phyloP scores from a whole-genome alignment of 257 asterid species.

The Penstemon newberryi region DNA sequence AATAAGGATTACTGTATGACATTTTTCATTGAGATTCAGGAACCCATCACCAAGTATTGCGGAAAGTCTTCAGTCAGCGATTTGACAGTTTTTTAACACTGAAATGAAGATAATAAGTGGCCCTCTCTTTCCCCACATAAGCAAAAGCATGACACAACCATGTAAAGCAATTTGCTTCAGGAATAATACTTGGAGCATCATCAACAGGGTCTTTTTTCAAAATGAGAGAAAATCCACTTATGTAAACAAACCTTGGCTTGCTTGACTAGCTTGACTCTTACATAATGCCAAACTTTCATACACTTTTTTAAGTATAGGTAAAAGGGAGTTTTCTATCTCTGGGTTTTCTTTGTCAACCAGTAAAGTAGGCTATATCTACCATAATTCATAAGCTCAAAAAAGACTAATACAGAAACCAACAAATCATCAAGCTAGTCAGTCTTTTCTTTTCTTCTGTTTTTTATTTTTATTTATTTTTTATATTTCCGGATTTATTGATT shows the following conservation, averaged over 20 bases:
- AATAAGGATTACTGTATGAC: neutral
- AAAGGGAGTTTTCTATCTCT: neutral
- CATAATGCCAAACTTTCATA: neutral
- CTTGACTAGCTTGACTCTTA: neutral
- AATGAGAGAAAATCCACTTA: conserved; percentile 4
- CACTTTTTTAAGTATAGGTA: neutral
- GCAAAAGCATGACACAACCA: conserved; percentile 13
- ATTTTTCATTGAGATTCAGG: neutral
- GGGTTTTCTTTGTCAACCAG: neutral
- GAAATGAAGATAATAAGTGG: neutral
- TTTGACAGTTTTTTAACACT: conserved; percentile 7
- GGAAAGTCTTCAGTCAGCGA: conserved; percentile 7
- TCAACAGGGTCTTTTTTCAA: neutral
- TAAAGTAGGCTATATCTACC: conserved; percentile 4
- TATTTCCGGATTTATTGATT: no score
- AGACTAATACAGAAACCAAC: neutral
- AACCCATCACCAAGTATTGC: neutral
- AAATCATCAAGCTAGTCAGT: neutral
- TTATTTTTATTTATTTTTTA: no score
- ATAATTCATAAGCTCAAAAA: neutral
- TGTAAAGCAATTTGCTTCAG: neutral
- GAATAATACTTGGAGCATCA: neutral
- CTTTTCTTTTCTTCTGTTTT: no score
- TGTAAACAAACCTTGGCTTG: neutral
- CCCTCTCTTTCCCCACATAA: neutral